phyloP scores from a whole-genome alignment of 148 eudicot species.

The Spergularia bocconei region DNA sequence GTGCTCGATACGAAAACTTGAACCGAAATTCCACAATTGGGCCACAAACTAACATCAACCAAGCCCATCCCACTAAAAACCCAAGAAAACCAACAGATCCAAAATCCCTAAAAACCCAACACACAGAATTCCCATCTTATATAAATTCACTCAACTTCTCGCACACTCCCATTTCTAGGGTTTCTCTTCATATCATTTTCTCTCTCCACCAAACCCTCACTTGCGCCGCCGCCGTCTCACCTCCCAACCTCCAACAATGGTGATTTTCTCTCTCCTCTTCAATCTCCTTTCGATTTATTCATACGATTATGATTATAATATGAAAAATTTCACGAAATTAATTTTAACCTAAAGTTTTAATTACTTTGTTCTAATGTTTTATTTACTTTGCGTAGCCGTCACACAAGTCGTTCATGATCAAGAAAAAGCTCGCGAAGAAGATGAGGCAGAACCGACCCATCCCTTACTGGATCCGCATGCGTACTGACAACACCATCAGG shows the following conservation, averaged over 20 bases:
- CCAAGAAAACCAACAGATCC: too few species aligned
- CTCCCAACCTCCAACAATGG: conserved; percentile 25
- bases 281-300: neutral
- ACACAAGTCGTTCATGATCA: conserved; percentile 77
- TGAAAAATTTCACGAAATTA: neutral
- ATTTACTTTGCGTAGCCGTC: conserved; percentile 47
- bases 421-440: conserved; percentile 92
- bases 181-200: neutral
- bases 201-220: neutral
- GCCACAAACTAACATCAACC: too few species aligned
- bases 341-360: neutral
- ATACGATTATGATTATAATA: too few species aligned
- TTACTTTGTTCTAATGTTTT: too few species aligned
- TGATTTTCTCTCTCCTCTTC: neutral
- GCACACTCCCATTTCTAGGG: neutral
- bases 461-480: conserved; percentile 87
- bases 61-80: too few species aligned
- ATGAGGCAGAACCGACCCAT: conserved; percentile 91
- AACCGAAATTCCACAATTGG: too few species aligned
- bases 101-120: neutral
- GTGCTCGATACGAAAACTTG: too few species aligned
- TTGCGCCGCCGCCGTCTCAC: conserved; percentile 11
- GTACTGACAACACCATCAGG: conserved; percentile 86
- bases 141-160: neutral
- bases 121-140: neutral